phyloP scores from a whole-genome alignment of 331 rosid species.

The Telfairia occidentalis region DNA sequence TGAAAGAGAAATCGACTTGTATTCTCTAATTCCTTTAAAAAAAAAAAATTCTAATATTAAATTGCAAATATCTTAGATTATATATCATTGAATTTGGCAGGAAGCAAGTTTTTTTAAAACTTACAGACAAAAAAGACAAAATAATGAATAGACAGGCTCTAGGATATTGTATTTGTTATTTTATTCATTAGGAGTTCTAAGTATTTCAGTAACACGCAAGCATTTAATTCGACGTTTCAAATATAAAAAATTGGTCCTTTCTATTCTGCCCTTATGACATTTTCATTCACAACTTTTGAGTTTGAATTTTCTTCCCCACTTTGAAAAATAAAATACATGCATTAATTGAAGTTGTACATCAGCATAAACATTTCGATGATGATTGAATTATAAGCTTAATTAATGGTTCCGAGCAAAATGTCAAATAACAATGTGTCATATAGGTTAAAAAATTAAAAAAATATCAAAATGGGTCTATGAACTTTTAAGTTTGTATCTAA shows the following conservation, averaged over 20 bases:
- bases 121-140: background rate
- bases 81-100: background rate
- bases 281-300: background rate
- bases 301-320: background rate
- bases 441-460: too few relatives aligned
- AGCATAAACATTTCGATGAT: background rate
- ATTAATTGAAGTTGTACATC: background rate
- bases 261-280: background rate
- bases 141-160: background rate
- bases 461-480: too few relatives aligned
- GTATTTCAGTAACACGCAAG: background rate
- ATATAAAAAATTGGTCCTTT: background rate
- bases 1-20: too few relatives aligned
- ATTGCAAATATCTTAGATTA: background rate
- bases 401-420: background rate
- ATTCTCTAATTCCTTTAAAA: too few relatives aligned
- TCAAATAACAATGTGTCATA: background rate
- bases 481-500: too few relatives aligned
- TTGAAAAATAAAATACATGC: background rate
- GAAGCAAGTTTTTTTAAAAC: background rate
- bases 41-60: background rate
- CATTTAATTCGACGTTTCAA: background rate
- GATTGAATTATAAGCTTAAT: background rate
- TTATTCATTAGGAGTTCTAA: background rate
- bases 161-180: background rate